Percentiles rank a stretch among this genome's conserved stretches.
phyloP scores from a whole-genome alignment of 805 yeast genomes.

The Myxozyma kluyveri region DNA sequence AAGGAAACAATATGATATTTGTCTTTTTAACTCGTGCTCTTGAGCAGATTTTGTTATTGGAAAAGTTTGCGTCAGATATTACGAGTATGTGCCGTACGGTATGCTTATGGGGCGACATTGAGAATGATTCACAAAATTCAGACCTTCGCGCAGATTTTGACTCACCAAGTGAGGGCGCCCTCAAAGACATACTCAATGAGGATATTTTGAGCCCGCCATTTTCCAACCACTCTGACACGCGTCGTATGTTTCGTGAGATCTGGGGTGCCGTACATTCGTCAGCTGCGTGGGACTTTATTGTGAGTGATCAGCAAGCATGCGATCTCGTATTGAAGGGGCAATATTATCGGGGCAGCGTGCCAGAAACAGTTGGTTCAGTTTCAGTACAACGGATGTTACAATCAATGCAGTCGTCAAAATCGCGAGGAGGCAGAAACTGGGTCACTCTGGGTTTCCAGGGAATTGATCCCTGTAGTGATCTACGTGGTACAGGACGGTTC shows the following conservation, averaged over 20 bases:
- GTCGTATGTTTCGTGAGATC: neutral
- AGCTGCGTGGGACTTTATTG: conserved; percentile 14
- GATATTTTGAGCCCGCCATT: no score
- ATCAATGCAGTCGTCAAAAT: conserved; percentile 1
- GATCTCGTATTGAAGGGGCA: neutral
- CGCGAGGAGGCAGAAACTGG: conserved; percentile 37
- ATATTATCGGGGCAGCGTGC: neutral
- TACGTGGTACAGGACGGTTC: conserved; percentile 36
- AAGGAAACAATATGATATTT: conserved; percentile 3
- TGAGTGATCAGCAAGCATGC: neutral
- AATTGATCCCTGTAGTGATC: conserved; percentile 40
- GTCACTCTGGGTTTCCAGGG: conserved; percentile 43
- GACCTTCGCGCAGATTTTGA: no score
- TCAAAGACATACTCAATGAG: no score
- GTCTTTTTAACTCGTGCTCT: conserved; percentile 13
- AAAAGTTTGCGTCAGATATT: conserved; percentile 9
- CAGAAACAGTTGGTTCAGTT: neutral
- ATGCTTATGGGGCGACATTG: neutral
- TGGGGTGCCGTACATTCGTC: conserved; percentile 18
- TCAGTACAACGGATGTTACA: neutral
- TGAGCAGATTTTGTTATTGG: conserved; percentile 10
- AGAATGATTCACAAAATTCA: neutral
- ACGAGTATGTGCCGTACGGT: neutral
- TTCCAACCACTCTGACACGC: neutral
- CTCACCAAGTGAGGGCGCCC: no score